Evolutionary conservation across 139 green algal genomes (phyloP), one percentile per base, ranked within the genome.

Genomic region (Yamagishiella unicocca): DNA sequence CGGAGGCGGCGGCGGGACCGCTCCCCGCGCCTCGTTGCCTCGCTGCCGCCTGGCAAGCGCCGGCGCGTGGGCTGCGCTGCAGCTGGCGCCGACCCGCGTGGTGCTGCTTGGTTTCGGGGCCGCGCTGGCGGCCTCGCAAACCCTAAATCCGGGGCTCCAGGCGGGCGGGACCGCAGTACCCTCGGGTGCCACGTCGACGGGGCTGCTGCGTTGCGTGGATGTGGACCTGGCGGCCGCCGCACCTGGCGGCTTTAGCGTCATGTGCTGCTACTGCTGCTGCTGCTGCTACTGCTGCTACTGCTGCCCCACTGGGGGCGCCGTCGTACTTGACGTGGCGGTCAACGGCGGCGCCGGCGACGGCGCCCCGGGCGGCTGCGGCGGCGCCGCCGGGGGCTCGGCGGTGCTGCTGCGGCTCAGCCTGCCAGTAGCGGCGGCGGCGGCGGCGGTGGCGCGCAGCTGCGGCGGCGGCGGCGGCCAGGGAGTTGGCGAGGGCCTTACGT

Each of bases 71-170:
- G 78, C 78, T 0, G 78, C 38, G 14, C 25, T 84, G 2, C 78
- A 74, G 29, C 5, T 61, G 12, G 37, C 53, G 1, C 61, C 38
- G 2, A 62, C 37, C 17, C 55, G 58, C 40, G 10, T 73, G 27
- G n/a, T 84, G 61, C 78, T 84, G 58, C 42, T 84, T 2, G 54
- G 54, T n/a, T 84, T 84, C 58, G 38, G 25, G 19, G 58, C 78
- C 1, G 78, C 25, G 2, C 78, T 84, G 54, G 14, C 10, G 17
- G 29, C 50, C 5, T 61, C 40, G 37, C 12, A 9, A 4, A 58
- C 27, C 40, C 22, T 19, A 7, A n/a, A n/a, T n/a, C n/a, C n/a
- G 42, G 21, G n/a, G 64, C 35, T 46, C 19, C 68, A 76, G 71
- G 71, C 40, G 14, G 72, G 43, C 43, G 2, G n/a, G 43, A 14